Conservation (phyloP, 163 green algal genomes). For the Chloromonas sp. region DNA sequence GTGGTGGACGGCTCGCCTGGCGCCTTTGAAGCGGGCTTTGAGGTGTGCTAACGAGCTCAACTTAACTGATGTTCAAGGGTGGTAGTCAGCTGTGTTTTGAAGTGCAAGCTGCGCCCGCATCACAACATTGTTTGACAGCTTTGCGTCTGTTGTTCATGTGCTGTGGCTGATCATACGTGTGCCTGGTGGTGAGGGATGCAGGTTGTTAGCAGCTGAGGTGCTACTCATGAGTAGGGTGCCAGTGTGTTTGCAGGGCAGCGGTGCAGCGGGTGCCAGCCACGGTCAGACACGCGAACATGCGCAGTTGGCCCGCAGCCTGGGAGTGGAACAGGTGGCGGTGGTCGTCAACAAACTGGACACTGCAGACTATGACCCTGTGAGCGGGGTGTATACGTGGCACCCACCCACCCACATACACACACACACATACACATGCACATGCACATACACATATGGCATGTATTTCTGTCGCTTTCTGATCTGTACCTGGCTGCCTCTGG, state of each 20-base stretch:
- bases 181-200: too few relatives aligned
- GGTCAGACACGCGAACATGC: conserved; percentile 97
- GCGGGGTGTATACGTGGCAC: background rate
- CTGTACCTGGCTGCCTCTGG: conserved; percentile 49
- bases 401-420: background rate
- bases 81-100: background rate
- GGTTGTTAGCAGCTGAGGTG: too few relatives aligned
- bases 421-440: background rate
- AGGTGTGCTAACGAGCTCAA: conserved; percentile 12
- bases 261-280: conserved; percentile 21
- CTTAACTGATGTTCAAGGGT: too few relatives aligned
- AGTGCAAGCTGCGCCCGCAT: background rate
- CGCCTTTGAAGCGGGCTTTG: conserved; percentile 93
- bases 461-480: too few relatives aligned
- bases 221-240: too few relatives aligned
- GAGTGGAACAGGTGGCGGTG: conserved; percentile 87
- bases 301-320: conserved; percentile 81
- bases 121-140: too few relatives aligned
- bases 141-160: too few relatives aligned
- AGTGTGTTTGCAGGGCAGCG: background rate
- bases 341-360: conserved; percentile 95
- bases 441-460: too few relatives aligned
- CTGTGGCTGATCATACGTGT: too few relatives aligned
- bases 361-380: conserved; percentile 56
- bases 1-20: conserved; percentile 85